Percentiles rank a stretch among this genome's conserved stretches.
These are phyloP conservation scores for Lanmaoa rubissima DNA, from an alignment of 768 basidiomycete genomes.

Conservation along the genomic window DNA sequence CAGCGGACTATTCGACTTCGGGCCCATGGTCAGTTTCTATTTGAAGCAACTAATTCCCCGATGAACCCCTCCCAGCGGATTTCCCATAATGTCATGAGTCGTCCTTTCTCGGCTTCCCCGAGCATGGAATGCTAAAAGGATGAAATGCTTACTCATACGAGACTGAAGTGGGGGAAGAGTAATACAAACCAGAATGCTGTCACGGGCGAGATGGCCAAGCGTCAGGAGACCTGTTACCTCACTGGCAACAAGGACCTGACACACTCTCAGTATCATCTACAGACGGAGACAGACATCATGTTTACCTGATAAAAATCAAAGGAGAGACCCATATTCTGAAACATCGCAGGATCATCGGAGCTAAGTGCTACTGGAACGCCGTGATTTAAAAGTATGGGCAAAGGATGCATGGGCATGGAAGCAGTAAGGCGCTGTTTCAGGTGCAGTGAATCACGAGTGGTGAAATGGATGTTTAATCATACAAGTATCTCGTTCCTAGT, in stretches of 20 bases:
- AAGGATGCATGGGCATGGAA: slow-evolving; percentile 78
- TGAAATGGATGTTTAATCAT: slow-evolving; percentile 11
- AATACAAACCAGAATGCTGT: slow-evolving; percentile 55
- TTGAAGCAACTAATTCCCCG: slow-evolving; percentile 30
- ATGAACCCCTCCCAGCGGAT: slow-evolving; percentile 48
- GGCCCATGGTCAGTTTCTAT: neutral
- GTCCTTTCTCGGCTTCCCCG: slow-evolving; percentile 43
- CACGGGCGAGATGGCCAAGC: slow-evolving; percentile 59
- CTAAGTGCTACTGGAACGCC: slow-evolving; percentile 69
- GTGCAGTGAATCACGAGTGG: neutral
- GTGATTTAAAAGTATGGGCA: slow-evolving; percentile 69
- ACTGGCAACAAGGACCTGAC: slow-evolving; percentile 64
- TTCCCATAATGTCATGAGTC: slow-evolving; percentile 45
- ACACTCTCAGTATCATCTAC: neutral
- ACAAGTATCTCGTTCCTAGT: slow-evolving; percentile 73
- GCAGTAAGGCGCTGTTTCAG: slow-evolving; percentile 60
- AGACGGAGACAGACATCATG: neutral
- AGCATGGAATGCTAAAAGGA: slow-evolving; percentile 51
- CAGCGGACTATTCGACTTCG: too few relatives aligned
- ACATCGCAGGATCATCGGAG: slow-evolving; percentile 75
- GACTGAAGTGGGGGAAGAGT: neutral
- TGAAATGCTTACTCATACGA: neutral
- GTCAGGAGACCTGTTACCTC: slow-evolving; percentile 65
- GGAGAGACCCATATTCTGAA: slow-evolving; percentile 75
- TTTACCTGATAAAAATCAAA: slow-evolving; percentile 76